Evolutionary conservation across 1,139 yeast species (phyloP).

Genomic region (Lodderomyces parapsilosis): DNA sequence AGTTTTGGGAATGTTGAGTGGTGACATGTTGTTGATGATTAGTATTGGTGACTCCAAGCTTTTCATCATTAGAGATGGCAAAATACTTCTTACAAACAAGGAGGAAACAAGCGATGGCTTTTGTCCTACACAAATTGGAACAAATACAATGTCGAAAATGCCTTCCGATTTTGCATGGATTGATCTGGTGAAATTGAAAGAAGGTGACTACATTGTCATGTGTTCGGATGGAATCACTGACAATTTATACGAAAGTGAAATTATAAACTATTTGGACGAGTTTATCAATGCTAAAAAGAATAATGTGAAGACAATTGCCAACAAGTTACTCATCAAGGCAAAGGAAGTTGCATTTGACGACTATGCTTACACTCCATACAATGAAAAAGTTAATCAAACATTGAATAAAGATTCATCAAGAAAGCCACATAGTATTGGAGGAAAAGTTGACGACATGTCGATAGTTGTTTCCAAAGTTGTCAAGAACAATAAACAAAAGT

Average conservation of each 20-base stretch:
- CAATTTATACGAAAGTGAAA: conserved; percentile 50
- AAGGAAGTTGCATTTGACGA: conserved; percentile 56
- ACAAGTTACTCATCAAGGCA: conserved; percentile 39
- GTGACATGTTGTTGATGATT: conserved; percentile 46
- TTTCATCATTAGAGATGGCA: conserved; percentile 49
- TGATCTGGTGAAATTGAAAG: conserved; percentile 37
- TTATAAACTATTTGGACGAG: conserved; percentile 36
- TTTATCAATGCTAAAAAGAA: conserved; percentile 26
- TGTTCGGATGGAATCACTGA: conserved; percentile 60
- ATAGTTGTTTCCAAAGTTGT: conserved; percentile 48
- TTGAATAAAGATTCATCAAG: conserved; percentile 16
- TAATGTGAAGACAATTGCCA: conserved; percentile 39
- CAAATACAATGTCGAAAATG: conserved; percentile 42
- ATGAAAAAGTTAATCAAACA: conserved; percentile 45
- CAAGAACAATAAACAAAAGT: conserved; percentile 10
- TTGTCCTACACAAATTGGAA: conserved; percentile 59
- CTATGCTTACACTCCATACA: conserved; percentile 55
- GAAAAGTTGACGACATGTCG: conserved; percentile 57
- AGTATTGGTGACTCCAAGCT: conserved; percentile 59
- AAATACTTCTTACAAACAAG: conserved; percentile 43
- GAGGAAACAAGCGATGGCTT: conserved; percentile 48
- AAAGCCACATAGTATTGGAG: conserved; percentile 44
- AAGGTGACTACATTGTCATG: conserved; percentile 43
- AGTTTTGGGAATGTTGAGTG: conserved; percentile 50
- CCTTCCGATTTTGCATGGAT: conserved; percentile 56